A percentile compares a stretch with the other conserved stretches of the same genome.
These are phyloP conservation scores for Talaromyces atroroseus DNA, from an alignment of 2,329 filamentous ascomycete genomes.

Conservation along the genomic window DNA sequence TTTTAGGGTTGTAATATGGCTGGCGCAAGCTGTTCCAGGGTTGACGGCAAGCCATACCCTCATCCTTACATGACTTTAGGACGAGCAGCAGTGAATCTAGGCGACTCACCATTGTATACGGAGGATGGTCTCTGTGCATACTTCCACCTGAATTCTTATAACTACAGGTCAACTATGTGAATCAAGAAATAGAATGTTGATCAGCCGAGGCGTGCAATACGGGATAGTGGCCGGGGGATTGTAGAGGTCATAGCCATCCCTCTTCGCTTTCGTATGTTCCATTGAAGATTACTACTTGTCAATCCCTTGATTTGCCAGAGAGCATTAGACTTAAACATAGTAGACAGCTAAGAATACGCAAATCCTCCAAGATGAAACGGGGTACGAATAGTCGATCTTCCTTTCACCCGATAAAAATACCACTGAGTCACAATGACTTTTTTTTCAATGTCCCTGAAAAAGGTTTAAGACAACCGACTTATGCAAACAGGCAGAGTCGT, in stretches of 20 bases:
- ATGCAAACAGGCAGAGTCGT: background rate
- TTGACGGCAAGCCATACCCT: constrained; percentile 17
- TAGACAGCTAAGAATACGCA: background rate
- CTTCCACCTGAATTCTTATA: too few species aligned
- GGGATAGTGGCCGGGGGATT: too few species aligned
- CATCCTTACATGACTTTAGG: constrained; percentile 22
- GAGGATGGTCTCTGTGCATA: background rate
- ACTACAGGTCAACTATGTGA: too few species aligned
- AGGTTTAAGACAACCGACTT: background rate
- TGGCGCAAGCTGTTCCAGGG: constrained; percentile 22
- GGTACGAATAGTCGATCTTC: too few species aligned
- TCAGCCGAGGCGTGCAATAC: too few species aligned
- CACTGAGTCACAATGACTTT: background rate
- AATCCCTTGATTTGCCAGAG: too few species aligned
- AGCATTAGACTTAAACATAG: background rate
- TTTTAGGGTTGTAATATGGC: constrained; percentile 17
- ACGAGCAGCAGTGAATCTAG: constrained; percentile 23
- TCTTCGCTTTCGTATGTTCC: too few species aligned
- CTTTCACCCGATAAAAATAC: too few species aligned
- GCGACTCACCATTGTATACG: constrained; percentile 15
- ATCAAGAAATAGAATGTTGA: too few species aligned
- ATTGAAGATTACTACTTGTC: too few species aligned
- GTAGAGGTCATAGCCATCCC: too few species aligned
- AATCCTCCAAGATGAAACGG: background rate
- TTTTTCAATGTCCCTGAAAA: too few species aligned